Conservation (phyloP, 148 eudicot species). For the Beta vulgaris region DNA sequence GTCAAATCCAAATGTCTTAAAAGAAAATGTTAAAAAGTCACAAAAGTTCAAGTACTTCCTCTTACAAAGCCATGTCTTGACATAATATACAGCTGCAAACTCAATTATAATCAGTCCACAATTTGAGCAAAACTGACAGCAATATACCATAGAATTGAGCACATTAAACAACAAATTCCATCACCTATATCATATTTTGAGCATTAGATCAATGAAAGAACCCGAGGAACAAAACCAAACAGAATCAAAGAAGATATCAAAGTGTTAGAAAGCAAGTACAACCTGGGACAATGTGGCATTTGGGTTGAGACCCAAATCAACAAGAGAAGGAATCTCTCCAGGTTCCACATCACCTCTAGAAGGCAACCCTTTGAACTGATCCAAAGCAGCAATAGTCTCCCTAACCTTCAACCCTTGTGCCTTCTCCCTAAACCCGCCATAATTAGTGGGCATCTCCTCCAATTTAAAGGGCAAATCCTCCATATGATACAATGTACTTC, state of each 20-base stretch:
- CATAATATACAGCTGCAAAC: too few relatives aligned
- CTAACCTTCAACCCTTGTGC: constrained; percentile 75
- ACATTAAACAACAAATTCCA: not conserved
- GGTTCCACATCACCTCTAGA: constrained; percentile 70
- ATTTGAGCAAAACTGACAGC: not conserved
- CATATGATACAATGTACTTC: constrained; percentile 90
- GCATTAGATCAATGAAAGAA: not conserved
- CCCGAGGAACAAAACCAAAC: not conserved
- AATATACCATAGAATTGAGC: not conserved
- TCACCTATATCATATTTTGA: not conserved
- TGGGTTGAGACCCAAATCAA: constrained; percentile 83
- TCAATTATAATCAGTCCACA: not conserved
- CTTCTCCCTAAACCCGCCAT: constrained; percentile 87
- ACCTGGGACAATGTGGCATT: constrained; percentile 72
- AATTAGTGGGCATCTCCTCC: constrained; percentile 87
- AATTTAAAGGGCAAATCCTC: constrained; percentile 88
- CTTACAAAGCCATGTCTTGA: too few relatives aligned
- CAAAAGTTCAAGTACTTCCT: not conserved
- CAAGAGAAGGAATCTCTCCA: constrained; percentile 83
- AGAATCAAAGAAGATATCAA: not conserved
- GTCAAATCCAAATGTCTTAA: not conserved
- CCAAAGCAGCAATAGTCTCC: constrained; percentile 75
- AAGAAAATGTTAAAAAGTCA: not conserved
- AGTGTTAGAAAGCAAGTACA: not conserved
- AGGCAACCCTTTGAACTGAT: constrained; percentile 78